Evolutionary conservation across 2,329 filamentous ascomycete genomes (phyloP), one percentile per base, ranked within the genome.

Genomic region (Chaetomiaceae sp.): DNA sequence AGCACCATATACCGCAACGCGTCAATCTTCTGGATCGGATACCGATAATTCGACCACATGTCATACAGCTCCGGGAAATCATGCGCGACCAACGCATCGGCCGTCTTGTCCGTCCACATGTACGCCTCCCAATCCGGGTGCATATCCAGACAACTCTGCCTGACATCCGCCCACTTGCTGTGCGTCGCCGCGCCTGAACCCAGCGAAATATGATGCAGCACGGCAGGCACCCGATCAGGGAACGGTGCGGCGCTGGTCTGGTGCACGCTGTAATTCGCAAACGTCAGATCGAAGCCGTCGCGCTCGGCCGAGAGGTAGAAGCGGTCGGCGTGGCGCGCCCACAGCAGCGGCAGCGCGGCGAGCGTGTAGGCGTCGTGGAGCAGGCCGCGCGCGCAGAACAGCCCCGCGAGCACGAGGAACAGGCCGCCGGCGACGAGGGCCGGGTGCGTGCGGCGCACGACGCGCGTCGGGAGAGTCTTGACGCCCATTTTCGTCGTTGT

Each of bases 131-230:
- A 66, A 20, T 55, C 62, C 3, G 60, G 59, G 40, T 67, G 64
- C 34, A 58, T 47, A 36, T 65, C 60, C 9, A 66, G 32, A 38
- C 64, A 66, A 42, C 53, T 60, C 46, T 65, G 59, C 6, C 63
- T 56, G 15, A 61, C 57, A 8, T 57, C 53, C 19, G 52, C 45
- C 64, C 64, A 66, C 30, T 58, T 54, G 2, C 50, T 55, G 45
- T 54, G 51, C 0, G 22, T 48, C 12, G 44, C 45, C 24, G 48
- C 52, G 19, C 55, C 54, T 3, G 55, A 54, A 6, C 62, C 62
- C 6, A 66, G 55, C 17, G 60, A 55, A 26, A 67, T 64, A 47
- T 67, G 64, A 37, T 66, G 64, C 20, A 66, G 44, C 11, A 66
- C 48, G n/a, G 63, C 56, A 3, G 64, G 64, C 3, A 67, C 58